Evolutionary conservation across 371 early-diverging fungal species (phyloP).

Genomic region (Rhizomucor pusillus): DNA sequence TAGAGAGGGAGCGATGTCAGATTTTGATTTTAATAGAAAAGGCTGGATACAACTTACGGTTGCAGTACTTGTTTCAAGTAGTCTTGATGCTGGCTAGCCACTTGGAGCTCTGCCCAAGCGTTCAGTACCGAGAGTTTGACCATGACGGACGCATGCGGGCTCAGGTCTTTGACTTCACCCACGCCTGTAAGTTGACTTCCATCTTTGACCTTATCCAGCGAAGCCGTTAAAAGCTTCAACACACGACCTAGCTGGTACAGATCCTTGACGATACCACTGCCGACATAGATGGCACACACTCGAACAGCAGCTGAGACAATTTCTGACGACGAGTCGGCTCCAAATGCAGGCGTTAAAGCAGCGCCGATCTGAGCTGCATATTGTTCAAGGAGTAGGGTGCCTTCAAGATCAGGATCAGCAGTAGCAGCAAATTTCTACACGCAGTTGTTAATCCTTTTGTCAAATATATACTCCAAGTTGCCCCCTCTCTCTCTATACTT

Average conservation of each 20-base stretch:
- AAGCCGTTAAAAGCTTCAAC: constrained; percentile 65
- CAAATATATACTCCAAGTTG: constrained; percentile 1
- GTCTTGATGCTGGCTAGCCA: constrained; percentile 54
- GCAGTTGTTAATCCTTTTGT: background rate
- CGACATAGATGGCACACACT: constrained; percentile 82
- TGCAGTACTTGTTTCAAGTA: constrained; percentile 64
- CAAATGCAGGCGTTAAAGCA: constrained; percentile 86
- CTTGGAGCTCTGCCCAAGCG: constrained; percentile 83
- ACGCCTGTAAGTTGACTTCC: constrained; percentile 53
- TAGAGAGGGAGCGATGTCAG: background rate
- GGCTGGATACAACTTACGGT: constrained; percentile 37
- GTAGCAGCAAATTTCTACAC: constrained; percentile 57
- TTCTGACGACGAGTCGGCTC: constrained; percentile 73
- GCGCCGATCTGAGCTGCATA: constrained; percentile 91
- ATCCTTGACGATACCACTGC: constrained; percentile 81
- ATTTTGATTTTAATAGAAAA: constrained; percentile 1
- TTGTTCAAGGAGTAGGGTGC: constrained; percentile 78
- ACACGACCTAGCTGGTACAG: constrained; percentile 74
- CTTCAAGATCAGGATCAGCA: constrained; percentile 81
- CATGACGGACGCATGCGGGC: constrained; percentile 77
- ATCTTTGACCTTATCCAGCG: constrained; percentile 72
- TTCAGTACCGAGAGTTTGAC: constrained; percentile 74
- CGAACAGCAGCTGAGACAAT: constrained; percentile 78
- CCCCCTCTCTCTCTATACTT: no score
- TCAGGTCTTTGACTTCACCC: constrained; percentile 57